Conservation (phyloP, 768 basidiomycete species). For the Mycena polygramma region DNA sequence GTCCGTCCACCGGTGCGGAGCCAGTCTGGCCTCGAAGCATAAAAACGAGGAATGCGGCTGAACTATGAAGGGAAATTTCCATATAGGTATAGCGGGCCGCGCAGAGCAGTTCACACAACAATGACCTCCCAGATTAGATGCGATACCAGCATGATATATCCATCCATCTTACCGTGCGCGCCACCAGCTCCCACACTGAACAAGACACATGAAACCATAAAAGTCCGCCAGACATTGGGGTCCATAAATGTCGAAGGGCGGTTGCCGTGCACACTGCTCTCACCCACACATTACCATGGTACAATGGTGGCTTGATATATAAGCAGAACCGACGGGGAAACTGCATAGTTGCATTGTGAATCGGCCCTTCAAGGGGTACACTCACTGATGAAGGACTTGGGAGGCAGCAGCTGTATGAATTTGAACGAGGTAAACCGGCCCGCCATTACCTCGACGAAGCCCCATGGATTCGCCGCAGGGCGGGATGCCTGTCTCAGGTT, state of each 20-base stretch:
- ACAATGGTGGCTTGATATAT: not conserved
- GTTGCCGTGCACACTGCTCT: not conserved
- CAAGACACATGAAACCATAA: constrained; percentile 11
- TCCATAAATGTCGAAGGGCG: constrained; percentile 2
- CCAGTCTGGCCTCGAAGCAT: not conserved
- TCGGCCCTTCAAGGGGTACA: not conserved
- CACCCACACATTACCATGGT: constrained; percentile 6
- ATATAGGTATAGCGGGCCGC: not conserved
- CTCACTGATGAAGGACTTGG: constrained; percentile 6
- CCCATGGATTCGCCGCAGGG: constrained; percentile 19
- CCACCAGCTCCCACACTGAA: constrained; percentile 13
- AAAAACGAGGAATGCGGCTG: not conserved
- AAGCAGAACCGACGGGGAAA: constrained; percentile 8
- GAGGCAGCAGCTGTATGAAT: not conserved
- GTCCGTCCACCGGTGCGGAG: too few relatives aligned
- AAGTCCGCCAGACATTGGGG: constrained; percentile 12
- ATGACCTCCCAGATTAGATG: not conserved
- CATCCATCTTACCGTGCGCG: constrained; percentile 7
- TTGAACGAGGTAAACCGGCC: constrained; percentile 6
- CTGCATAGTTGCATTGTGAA: not conserved
- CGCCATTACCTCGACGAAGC: constrained; percentile 29
- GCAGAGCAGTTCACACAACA: not conserved
- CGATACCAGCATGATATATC: constrained; percentile 15
- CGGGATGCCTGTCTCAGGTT: not conserved
- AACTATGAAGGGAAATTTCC: constrained; percentile 3